Conservation (phyloP, 2,329 filamentous ascomycete species). For the Fusarium sp. region DNA sequence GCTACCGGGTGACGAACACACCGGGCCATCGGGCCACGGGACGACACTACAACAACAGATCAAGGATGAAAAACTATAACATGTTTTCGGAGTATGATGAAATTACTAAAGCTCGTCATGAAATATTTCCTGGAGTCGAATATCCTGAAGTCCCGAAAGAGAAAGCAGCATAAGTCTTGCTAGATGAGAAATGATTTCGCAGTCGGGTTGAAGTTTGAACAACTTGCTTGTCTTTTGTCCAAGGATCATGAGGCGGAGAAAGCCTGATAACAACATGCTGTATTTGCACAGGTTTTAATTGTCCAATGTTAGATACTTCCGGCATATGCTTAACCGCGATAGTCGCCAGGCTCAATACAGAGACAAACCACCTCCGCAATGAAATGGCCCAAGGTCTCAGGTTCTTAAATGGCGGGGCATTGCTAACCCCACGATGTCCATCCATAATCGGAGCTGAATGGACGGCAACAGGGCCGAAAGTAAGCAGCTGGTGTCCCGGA, state of each 20-base stretch:
- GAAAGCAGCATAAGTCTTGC: background rate
- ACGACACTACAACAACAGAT: slow-evolving; percentile 47
- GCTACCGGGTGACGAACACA: slow-evolving; percentile 78
- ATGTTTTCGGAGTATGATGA: background rate
- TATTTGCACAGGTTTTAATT: background rate
- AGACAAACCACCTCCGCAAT: slow-evolving; percentile 9
- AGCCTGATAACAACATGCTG: background rate
- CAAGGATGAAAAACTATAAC: background rate
- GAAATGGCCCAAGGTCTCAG: background rate
- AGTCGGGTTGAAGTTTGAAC: background rate
- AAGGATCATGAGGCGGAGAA: background rate
- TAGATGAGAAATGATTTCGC: background rate
- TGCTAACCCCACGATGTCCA: slow-evolving; percentile 16
- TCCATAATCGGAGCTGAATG: slow-evolving; percentile 10
- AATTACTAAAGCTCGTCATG: background rate
- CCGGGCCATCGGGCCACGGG: slow-evolving; percentile 57
- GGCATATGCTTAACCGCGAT: slow-evolving; percentile 6
- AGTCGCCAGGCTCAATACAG: slow-evolving; percentile 15
- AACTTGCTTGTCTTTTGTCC: background rate
- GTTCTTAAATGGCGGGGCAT: slow-evolving; percentile 12
- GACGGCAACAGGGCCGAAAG: slow-evolving; percentile 14
- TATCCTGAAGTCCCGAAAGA: background rate
- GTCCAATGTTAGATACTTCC: background rate
- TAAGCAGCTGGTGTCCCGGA: slow-evolving; percentile 5
- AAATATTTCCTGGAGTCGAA: background rate